Percentiles rank a stretch among this genome's conserved stretches.
phyloP scores from a whole-genome alignment of 169 alveolate species.

The Plasmodium inui region DNA sequence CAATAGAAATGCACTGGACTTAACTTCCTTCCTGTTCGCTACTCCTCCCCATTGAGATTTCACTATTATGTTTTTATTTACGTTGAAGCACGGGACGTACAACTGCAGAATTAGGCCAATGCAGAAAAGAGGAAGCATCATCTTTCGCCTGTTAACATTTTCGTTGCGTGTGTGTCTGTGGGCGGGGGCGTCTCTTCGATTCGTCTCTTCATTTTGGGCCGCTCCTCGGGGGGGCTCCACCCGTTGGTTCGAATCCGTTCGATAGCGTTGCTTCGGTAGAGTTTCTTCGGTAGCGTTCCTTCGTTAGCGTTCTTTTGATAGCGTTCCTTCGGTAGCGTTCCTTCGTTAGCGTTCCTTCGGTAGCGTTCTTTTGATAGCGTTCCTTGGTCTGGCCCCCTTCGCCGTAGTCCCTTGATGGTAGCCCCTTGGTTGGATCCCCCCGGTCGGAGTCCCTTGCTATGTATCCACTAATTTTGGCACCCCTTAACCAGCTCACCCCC shows the following conservation, averaged over 20 bases:
- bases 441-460: too few species aligned
- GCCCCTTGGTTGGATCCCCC: neutral
- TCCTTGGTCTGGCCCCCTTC: too few species aligned
- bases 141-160: constrained; percentile 1
- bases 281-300: too few species aligned
- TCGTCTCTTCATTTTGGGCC: constrained; percentile 3
- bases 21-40: neutral
- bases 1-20: neutral
- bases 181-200: constrained; percentile 1
- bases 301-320: too few species aligned
- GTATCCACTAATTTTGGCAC: neutral
- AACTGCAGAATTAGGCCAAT: constrained; percentile 19
- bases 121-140: constrained; percentile 14
- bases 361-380: too few species aligned
- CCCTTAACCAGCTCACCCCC: neutral
- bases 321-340: too few species aligned
- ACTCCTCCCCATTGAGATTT: neutral
- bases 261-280: neutral
- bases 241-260: neutral
- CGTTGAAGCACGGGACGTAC: neutral
- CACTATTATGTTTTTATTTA: neutral
- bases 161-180: neutral
- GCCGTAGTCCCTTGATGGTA: too few species aligned
- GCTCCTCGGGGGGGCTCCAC: neutral
- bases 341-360: too few species aligned